Percentiles rank a stretch among this genome's conserved stretches.
phyloP scores from a whole-genome alignment of 768 basidiomycete species.

The Lactifluus pinguis region DNA sequence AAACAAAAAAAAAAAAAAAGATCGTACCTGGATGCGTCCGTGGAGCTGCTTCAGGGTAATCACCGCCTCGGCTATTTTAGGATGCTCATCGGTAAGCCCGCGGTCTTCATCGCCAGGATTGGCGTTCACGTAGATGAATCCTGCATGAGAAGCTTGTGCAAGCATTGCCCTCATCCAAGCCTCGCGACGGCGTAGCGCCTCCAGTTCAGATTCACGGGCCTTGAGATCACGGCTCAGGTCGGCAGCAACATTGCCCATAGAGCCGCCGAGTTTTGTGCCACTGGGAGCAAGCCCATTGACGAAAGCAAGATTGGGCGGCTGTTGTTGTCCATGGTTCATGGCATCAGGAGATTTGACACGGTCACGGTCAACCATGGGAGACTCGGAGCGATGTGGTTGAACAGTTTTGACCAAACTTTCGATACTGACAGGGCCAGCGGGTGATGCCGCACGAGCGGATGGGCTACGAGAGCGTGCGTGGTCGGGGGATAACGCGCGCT shows the following conservation, averaged over 20 bases:
- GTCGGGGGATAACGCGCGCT: slow-evolving; percentile 52
- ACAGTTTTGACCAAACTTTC: slow-evolving; percentile 44
- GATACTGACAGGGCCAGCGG: slow-evolving; percentile 36
- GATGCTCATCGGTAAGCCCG: slow-evolving; percentile 34
- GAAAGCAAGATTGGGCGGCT: slow-evolving; percentile 29
- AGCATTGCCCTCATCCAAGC: slow-evolving; percentile 82
- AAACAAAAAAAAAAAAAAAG: not conserved
- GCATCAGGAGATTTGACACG: slow-evolving; percentile 49
- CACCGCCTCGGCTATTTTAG: slow-evolving; percentile 57
- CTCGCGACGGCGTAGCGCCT: slow-evolving; percentile 65
- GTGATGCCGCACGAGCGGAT: slow-evolving; percentile 39
- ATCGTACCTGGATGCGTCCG: slow-evolving; percentile 72
- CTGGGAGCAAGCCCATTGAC: slow-evolving; percentile 42
- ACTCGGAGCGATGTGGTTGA: slow-evolving; percentile 50
- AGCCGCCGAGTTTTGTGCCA: slow-evolving; percentile 40
- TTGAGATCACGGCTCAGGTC: slow-evolving; percentile 77
- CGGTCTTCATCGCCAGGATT: slow-evolving; percentile 39
- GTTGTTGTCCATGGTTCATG: slow-evolving; percentile 36
- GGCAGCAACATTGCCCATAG: slow-evolving; percentile 60
- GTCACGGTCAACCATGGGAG: slow-evolving; percentile 42
- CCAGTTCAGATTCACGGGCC: slow-evolving; percentile 74
- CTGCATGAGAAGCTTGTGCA: slow-evolving; percentile 61
- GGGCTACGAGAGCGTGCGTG: slow-evolving; percentile 54
- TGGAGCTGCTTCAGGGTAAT: slow-evolving; percentile 83
- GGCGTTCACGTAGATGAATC: slow-evolving; percentile 54